Conservation (phyloP, 2,329 filamentous ascomycete genomes). For the Acrodontium crateriforme region DNA sequence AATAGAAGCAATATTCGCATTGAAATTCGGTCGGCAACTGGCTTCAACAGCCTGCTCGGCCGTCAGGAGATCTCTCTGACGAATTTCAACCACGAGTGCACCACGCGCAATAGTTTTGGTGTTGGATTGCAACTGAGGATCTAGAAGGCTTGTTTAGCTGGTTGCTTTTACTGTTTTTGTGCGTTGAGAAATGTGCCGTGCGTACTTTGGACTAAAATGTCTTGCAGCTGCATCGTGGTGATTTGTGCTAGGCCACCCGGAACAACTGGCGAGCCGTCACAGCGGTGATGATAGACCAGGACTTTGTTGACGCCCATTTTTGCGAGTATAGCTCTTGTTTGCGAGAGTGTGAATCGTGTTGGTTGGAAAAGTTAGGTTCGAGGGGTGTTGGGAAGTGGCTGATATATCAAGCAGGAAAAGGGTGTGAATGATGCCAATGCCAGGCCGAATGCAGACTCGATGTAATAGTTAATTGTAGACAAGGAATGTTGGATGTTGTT, state of each 20-base stretch:
- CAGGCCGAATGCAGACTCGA: no score
- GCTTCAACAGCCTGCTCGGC: no score
- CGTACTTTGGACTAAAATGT: constrained; percentile 7
- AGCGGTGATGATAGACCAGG: constrained; percentile 14
- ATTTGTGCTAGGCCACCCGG: constrained; percentile 8
- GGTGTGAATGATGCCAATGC: no score
- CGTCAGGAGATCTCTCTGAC: constrained; percentile 12
- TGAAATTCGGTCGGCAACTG: constrained; percentile 8
- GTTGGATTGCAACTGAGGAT: constrained; percentile 8
- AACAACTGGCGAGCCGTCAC: constrained; percentile 6
- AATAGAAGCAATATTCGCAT: constrained; percentile 10
- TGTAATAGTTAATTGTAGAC: no score
- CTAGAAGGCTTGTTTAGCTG: constrained; percentile 4
- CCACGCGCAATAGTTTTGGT: constrained; percentile 8
- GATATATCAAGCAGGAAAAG: no score
- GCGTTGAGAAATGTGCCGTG: no score
- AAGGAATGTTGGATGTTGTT: no score
- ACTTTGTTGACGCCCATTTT: constrained; percentile 7
- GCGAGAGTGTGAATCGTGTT: no score
- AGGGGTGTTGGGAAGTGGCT: no score
- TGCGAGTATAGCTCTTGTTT: constrained; percentile 1
- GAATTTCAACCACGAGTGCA: constrained; percentile 7
- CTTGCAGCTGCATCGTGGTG: constrained; percentile 4
- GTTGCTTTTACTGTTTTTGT: constrained; percentile 1
- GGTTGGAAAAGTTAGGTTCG: no score